A percentile compares a stretch with the other conserved stretches of the same genome.
These are phyloP conservation scores for Hypocrella siamensis DNA, from an alignment of 2,329 filamentous ascomycete species.

Conservation along the genomic window DNA sequence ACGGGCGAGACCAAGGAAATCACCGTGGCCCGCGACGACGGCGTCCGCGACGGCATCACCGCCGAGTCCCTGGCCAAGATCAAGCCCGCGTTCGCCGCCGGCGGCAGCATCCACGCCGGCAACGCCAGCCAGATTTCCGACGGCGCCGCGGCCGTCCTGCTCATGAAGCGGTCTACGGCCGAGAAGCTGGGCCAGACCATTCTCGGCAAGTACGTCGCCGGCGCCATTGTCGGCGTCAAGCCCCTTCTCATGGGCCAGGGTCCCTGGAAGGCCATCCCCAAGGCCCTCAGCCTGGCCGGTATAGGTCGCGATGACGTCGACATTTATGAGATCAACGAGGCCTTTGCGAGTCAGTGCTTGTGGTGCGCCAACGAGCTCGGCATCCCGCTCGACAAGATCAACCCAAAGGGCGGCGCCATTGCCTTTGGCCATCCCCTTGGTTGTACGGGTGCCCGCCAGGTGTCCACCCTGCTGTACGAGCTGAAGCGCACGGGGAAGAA, in stretches of 20 bases:
- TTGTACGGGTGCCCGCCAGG: constrained; percentile 85
- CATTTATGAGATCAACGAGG: constrained; percentile 98
- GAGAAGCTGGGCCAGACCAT: constrained; percentile 77
- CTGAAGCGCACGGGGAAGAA: constrained; percentile 69
- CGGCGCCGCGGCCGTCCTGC: constrained; percentile 82
- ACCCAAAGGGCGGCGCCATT: constrained; percentile 93
- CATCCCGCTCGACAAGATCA: constrained; percentile 73
- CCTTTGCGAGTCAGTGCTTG: constrained; percentile 86
- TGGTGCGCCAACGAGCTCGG: constrained; percentile 86
- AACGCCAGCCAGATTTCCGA: constrained; percentile 94
- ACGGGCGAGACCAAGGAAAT: constrained; percentile 71
- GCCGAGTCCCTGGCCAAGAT: constrained; percentile 84
- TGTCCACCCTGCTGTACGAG: constrained; percentile 84
- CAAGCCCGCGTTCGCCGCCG: constrained; percentile 74
- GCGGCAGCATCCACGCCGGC: constrained; percentile 87
- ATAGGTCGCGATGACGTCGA: constrained; percentile 83
- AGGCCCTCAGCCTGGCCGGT: constrained; percentile 75
- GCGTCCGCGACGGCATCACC: constrained; percentile 72
- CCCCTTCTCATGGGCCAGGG: constrained; percentile 93
- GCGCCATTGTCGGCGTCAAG: constrained; percentile 74
- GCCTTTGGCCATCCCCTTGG: constrained; percentile 92
- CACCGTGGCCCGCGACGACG: constrained; percentile 74
- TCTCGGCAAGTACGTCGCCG: constrained; percentile 81
- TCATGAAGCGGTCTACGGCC: constrained; percentile 90
- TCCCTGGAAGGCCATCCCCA: constrained; percentile 90